Evolutionary conservation across 805 yeast genomes (phyloP), one percentile per base, ranked within the genome.

Genomic region (Suhomyces xylopsoci): DNA sequence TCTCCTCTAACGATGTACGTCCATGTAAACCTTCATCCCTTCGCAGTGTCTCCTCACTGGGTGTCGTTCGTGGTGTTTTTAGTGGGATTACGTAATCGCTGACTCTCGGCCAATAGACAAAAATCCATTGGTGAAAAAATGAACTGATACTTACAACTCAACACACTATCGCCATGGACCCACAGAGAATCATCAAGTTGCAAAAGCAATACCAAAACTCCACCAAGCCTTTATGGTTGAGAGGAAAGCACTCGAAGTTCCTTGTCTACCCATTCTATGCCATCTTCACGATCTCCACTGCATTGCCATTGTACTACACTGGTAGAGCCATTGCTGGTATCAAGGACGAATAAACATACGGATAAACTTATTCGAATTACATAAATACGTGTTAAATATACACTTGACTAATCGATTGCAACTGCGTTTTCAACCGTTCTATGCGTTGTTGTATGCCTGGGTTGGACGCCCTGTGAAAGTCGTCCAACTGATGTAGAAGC

Each of bases 261-360:
- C 71, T 85, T 68, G 80, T 88, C 60, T 85, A 84, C 74, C 96
- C 96, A 67, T 89, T 84, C 81, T 85, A 80, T 77, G 89, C 88
- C 57, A 77, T 84, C 55, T 85, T 88, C 71, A 75, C 88, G 51
- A 78, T 85, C 55, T 77, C 89, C 58, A 82, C 89, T 49, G 78
- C 78, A 54, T 80, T 81, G 55, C 87, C 94, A 55, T 76, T 85
- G 61, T 81, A 73, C 77, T 87, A 83, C 81, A 67, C 82, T 52
- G 88, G 83, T 62, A 84, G 91, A 78, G 94, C 94, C 61, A 64
- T 81, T 58, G 66, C 75, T 42, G 92, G 91, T 68, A 77, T 85
- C 69, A 85, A 87, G 77, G 86, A 56, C 57, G 60, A 55, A 50
- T 57, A 57, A 48, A 34, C 42, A 34, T 46, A 28, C 32, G 32